Conservation (phyloP, 495 filamentous ascomycete genomes). For the Penicillium arizonense region DNA sequence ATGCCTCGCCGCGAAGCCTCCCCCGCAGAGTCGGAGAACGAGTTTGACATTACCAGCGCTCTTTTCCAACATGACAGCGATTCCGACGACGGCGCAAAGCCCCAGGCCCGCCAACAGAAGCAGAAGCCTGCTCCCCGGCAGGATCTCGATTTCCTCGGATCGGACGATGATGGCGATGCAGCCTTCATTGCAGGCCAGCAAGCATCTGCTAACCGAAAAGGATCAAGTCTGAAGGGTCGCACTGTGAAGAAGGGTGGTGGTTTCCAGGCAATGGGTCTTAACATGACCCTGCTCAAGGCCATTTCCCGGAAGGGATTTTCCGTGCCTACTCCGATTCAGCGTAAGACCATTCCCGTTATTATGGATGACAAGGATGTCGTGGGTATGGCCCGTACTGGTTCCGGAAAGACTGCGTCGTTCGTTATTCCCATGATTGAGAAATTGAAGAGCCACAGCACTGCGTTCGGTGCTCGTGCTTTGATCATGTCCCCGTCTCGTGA, state of each 20-base stretch:
- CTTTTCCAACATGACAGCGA: constrained; percentile 65
- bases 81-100: constrained; percentile 40
- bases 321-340: constrained; percentile 94
- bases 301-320: constrained; percentile 92
- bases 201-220: constrained; percentile 81
- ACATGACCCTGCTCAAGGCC: constrained; percentile 75
- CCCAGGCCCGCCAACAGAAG: constrained; percentile 16
- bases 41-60: constrained; percentile 82
- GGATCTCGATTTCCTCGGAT: constrained; percentile 47
- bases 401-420: constrained; percentile 96
- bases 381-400: constrained; percentile 95
- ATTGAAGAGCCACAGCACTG: constrained; percentile 82
- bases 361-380: constrained; percentile 90
- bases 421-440: constrained; percentile 97
- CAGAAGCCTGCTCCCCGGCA: constrained; percentile 33
- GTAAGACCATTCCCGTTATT: constrained; percentile 90
- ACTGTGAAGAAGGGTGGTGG: constrained; percentile 91
- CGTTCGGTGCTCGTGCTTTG: constrained; percentile 78
- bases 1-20: constrained; percentile 69
- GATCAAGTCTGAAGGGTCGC: constrained; percentile 75
- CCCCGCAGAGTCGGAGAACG: constrained; percentile 82
- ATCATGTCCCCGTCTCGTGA: constrained; percentile 91
- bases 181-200: constrained; percentile 86
- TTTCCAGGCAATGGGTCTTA: constrained; percentile 96
- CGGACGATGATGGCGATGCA: constrained; percentile 68